A percentile compares a stretch with the other conserved stretches of the same genome.
Conservation (phyloP, 805 yeast species). For the Yamadazyma akitaensis region DNA sequence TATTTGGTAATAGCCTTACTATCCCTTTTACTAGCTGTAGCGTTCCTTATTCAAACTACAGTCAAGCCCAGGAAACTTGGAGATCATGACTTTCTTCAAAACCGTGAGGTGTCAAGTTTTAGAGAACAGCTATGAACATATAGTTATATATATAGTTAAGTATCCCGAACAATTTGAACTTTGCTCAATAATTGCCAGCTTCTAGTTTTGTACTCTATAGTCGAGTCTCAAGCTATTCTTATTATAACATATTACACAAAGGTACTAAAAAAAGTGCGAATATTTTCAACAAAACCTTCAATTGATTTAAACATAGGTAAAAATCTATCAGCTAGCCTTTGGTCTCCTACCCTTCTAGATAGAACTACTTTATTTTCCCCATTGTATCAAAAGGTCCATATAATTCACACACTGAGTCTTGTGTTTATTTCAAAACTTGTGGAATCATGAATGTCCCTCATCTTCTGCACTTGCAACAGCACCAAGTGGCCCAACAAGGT, state of each 20-base stretch:
- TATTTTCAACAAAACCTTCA: slow-evolving; percentile 5
- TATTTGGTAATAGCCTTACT: slow-evolving; percentile 82
- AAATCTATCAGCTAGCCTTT: not conserved
- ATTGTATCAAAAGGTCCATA: not conserved
- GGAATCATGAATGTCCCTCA: slow-evolving; percentile 39
- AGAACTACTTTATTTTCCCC: not conserved
- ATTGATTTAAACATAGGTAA: not conserved
- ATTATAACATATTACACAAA: not conserved
- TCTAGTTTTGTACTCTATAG: not conserved
- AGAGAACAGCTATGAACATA: slow-evolving; percentile 24
- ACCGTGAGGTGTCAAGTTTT: slow-evolving; percentile 19
- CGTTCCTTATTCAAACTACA: slow-evolving; percentile 76
- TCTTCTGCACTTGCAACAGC: slow-evolving; percentile 38
- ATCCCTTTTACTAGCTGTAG: slow-evolving; percentile 64
- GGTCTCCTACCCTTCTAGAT: not conserved
- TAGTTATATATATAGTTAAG: not conserved
- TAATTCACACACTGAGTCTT: not conserved
- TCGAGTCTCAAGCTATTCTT: not conserved
- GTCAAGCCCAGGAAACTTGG: slow-evolving; percentile 83
- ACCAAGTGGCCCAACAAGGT: slow-evolving; percentile 23
- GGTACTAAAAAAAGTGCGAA: slow-evolving; percentile 3
- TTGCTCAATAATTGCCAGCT: too few relatives aligned
- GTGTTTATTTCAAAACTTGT: not conserved
- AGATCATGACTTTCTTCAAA: slow-evolving; percentile 61
- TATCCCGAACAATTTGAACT: too few relatives aligned